Conservation (phyloP, 768 basidiomycete genomes). For the Podaxis sp. region DNA sequence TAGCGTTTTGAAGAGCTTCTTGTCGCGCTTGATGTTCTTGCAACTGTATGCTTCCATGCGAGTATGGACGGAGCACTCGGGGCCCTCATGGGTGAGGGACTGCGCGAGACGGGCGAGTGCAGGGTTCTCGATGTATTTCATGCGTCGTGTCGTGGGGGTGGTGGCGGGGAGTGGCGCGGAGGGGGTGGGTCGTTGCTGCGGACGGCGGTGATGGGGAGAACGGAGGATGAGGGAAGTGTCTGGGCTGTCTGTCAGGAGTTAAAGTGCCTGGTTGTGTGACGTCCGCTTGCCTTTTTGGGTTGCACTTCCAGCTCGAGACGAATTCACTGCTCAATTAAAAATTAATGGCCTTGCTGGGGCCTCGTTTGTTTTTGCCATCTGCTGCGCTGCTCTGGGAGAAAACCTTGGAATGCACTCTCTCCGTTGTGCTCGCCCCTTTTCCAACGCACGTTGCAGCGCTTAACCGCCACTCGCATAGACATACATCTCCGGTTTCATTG, state of each 20-base stretch:
- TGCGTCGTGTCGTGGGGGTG: conserved; percentile 26
- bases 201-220: conserved; percentile 9
- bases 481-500: not conserved
- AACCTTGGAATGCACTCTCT: not conserved
- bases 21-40: conserved; percentile 97
- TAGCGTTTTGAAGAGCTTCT: conserved; percentile 91
- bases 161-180: not conserved
- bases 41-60: conserved; percentile 96
- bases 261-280: not conserved
- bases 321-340: no score
- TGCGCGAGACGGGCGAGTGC: conserved; percentile 74
- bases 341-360: not conserved
- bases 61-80: conserved; percentile 86
- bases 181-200: not conserved
- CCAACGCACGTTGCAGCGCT: conserved; percentile 4
- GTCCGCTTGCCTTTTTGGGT: conserved; percentile 7
- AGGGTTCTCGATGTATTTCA: conserved; percentile 92
- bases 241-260: conserved; percentile 7
- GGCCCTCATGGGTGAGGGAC: conserved; percentile 81
- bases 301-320: no score
- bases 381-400: not conserved
- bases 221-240: not conserved
- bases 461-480: not conserved
- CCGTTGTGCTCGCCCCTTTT: not conserved
- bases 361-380: not conserved